Conservation (phyloP, 2,329 filamentous ascomycete species). For the Penicillium brevicompactum region DNA sequence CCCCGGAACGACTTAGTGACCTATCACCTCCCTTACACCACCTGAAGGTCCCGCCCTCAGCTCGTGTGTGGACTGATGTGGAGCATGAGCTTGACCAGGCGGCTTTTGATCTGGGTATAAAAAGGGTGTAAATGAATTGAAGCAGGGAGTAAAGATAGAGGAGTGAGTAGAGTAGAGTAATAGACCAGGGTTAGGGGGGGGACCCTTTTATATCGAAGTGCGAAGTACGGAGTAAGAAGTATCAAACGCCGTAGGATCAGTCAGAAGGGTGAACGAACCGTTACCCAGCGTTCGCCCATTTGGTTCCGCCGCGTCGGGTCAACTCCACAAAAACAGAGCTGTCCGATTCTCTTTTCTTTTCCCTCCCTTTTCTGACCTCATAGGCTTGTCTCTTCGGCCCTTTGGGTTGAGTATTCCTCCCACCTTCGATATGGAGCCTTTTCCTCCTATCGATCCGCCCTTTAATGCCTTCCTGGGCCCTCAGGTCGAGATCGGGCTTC, state of each 20-base stretch:
- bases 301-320: slow-evolving; percentile 22
- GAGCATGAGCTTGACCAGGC: background rate
- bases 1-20: slow-evolving; percentile 9
- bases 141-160: background rate
- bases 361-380: slow-evolving; percentile 10
- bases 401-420: too few relatives aligned
- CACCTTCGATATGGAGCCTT: slow-evolving; percentile 23
- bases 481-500: slow-evolving; percentile 27
- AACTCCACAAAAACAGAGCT: slow-evolving; percentile 29
- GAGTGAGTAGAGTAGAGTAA: background rate
- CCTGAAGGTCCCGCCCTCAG: slow-evolving; percentile 1
- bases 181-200: too few relatives aligned
- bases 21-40: slow-evolving; percentile 16
- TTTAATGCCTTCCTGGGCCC: slow-evolving; percentile 20
- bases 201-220: background rate
- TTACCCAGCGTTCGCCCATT: slow-evolving; percentile 11
- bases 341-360: slow-evolving; percentile 10
- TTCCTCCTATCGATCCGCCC: slow-evolving; percentile 17
- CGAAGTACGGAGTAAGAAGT: too few relatives aligned
- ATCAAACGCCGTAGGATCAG: background rate
- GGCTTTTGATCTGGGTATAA: background rate
- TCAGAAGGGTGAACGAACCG: background rate
- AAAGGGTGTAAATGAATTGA: background rate
- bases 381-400: slow-evolving; percentile 3
- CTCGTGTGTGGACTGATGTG: background rate